Conservation (phyloP, 2,329 filamentous ascomycete genomes). For the Didymella segeticola region DNA sequence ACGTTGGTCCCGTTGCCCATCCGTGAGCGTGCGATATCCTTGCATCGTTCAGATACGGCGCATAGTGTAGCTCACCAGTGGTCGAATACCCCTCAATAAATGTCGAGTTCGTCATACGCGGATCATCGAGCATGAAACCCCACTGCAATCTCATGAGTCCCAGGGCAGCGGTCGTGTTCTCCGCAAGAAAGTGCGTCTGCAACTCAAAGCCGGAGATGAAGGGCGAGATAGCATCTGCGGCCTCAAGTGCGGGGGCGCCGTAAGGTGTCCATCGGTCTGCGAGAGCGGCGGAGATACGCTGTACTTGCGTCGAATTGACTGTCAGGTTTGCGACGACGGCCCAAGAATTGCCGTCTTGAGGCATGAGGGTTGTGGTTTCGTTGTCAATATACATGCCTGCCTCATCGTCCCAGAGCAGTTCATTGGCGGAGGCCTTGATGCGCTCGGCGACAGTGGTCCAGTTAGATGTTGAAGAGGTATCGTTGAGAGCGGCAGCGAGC, state of each 20-base stretch:
- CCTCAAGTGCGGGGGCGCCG: conserved; percentile 57
- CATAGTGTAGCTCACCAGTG: conserved; percentile 57
- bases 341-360: conserved; percentile 55
- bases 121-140: conserved; percentile 64
- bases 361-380: conserved; percentile 59
- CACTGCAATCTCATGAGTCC: conserved; percentile 57
- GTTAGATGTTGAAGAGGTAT: conserved; percentile 48
- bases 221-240: conserved; percentile 55
- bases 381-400: conserved; percentile 64
- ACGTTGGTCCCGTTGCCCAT: conserved; percentile 59
- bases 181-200: conserved; percentile 53
- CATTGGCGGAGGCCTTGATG: conserved; percentile 56
- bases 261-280: conserved; percentile 49
- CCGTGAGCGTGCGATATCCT: conserved; percentile 59
- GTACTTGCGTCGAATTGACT: conserved; percentile 33
- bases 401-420: conserved; percentile 56
- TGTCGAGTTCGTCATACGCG: conserved; percentile 60
- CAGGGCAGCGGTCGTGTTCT: conserved; percentile 49
- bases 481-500: conserved; percentile 58
- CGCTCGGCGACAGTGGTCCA: conserved; percentile 53
- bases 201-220: conserved; percentile 58
- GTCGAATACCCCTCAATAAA: conserved; percentile 61
- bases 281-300: conserved; percentile 45
- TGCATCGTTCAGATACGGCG: conserved; percentile 57
- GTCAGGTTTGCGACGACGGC: conserved; percentile 51